Percentiles rank a stretch among this genome's conserved stretches.
phyloP scores from a whole-genome alignment of 306 rosid species.

The Canavalia gladiata region DNA sequence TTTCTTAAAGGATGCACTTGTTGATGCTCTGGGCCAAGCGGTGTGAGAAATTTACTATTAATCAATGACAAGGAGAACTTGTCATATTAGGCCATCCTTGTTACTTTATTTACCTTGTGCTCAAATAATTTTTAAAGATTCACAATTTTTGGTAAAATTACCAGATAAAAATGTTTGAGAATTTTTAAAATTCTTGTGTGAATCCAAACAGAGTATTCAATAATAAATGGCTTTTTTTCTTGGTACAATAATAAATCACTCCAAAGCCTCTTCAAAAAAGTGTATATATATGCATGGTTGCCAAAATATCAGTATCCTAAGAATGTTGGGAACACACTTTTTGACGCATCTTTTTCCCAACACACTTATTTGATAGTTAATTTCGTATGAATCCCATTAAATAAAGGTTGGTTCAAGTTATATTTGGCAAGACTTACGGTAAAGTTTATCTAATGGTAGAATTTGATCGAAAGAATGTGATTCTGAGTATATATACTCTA shows the following conservation, averaged over 20 bases:
- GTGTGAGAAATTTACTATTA: conserved; percentile 58
- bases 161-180: neutral
- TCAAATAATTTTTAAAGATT: conserved; percentile 17
- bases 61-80: conserved; percentile 32
- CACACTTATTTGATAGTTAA: neutral
- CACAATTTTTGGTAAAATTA: neutral
- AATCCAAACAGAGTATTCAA: conserved; percentile 12
- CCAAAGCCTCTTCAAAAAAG: neutral
- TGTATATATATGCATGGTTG: neutral
- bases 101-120: conserved; percentile 22
- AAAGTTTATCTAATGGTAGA: neutral
- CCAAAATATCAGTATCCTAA: conserved; percentile 21
- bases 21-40: conserved; percentile 62
- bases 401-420: neutral
- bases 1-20: conserved; percentile 75
- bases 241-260: neutral
- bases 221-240: neutral
- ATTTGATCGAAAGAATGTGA: neutral
- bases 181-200: conserved; percentile 13
- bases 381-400: neutral
- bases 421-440: neutral
- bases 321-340: neutral
- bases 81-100: neutral
- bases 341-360: neutral
- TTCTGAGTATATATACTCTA: neutral